phyloP scores from a whole-genome alignment of 805 yeast genomes.

The Debaryomyces castellii region DNA sequence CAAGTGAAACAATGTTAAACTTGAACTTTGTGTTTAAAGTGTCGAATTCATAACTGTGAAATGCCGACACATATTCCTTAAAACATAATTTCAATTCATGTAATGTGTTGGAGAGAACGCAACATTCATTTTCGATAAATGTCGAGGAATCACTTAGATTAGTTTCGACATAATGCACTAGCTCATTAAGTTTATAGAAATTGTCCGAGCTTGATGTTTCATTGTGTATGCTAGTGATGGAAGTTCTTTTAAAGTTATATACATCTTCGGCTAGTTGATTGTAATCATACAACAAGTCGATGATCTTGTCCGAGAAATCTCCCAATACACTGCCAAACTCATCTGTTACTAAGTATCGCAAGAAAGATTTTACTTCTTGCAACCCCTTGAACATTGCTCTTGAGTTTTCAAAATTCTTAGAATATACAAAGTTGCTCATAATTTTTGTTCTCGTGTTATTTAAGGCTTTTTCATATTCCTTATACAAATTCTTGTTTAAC shows the following conservation, averaged over 20 bases:
- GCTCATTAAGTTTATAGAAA: neutral
- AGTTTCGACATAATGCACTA: conserved; percentile 5
- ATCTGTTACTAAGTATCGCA: conserved; percentile 6
- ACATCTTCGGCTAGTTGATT: conserved; percentile 5
- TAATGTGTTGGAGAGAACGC: conserved; percentile 4
- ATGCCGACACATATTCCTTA: conserved; percentile 10
- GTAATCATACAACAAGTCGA: conserved; percentile 11
- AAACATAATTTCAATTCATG: conserved; percentile 9
- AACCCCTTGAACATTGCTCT: conserved; percentile 14
- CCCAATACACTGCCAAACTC: conserved; percentile 8
- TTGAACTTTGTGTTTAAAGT: conserved; percentile 5
- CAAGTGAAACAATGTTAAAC: conserved; percentile 15
- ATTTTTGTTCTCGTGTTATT: conserved; percentile 8
- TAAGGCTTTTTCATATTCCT: conserved; percentile 6
- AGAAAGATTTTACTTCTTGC: conserved; percentile 6
- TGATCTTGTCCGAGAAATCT: conserved; percentile 8
- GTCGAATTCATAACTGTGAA: neutral
- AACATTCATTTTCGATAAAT: conserved; percentile 10
- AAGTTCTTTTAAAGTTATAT: neutral
- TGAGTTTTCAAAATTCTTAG: conserved; percentile 12
- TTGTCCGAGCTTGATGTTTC: neutral
- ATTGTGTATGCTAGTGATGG: neutral
- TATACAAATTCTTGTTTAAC: conserved; percentile 7
- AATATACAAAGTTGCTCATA: conserved; percentile 8
- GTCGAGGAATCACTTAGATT: conserved; percentile 5